Percentiles rank a stretch among this genome's conserved stretches.
These are phyloP conservation scores for Parathielavia hyrcaniae DNA, from an alignment of 495 filamentous ascomycete species.

Conservation along the genomic window DNA sequence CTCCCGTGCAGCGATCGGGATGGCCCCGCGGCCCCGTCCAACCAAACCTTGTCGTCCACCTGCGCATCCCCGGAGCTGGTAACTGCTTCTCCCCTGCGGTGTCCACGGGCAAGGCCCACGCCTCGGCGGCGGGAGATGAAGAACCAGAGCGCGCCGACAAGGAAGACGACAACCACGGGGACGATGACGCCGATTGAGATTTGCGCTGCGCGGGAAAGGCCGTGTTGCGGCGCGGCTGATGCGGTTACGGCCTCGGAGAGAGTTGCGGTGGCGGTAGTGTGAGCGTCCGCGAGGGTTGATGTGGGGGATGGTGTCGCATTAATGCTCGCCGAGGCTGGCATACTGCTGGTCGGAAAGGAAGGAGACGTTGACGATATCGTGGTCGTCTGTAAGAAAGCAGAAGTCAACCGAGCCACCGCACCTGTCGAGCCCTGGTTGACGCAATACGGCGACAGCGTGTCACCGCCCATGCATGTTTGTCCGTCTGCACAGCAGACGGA, in stretches of 20 bases:
- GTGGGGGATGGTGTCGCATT: neutral
- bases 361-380: neutral
- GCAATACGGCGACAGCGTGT: conserved; percentile 16
- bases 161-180: conserved; percentile 8
- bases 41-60: too few species aligned
- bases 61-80: neutral
- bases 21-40: neutral
- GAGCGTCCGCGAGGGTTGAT: neutral
- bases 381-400: neutral
- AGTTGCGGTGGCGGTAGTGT: neutral
- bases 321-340: neutral
- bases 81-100: neutral
- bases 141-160: conserved; percentile 10
- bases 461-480: conserved; percentile 21
- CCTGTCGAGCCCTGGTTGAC: neutral
- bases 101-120: neutral
- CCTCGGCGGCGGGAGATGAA: conserved; percentile 4
- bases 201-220: conserved; percentile 7
- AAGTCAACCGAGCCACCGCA: neutral
- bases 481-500: conserved; percentile 23
- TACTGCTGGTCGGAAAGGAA: neutral
- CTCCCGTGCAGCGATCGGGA: neutral
- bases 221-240: neutral
- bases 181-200: conserved; percentile 12
- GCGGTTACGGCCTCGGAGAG: neutral